Evolutionary conservation across 2,329 filamentous ascomycete genomes (phyloP).

Genomic region (Penicillium sp.): DNA sequence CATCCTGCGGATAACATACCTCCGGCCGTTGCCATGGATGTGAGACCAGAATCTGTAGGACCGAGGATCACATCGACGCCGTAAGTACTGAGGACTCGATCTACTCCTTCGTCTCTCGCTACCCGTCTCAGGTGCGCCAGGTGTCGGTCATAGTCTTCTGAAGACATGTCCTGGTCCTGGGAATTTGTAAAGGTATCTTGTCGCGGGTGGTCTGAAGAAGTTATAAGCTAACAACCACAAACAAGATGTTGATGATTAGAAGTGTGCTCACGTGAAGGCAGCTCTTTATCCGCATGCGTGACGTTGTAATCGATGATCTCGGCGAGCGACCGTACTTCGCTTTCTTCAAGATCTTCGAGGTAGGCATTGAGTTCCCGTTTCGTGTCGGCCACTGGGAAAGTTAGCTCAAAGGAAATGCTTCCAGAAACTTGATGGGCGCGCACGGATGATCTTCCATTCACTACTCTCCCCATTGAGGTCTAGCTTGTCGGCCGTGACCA

Average conservation of each 20-base stretch:
- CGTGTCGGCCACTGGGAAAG: conserved; percentile 7
- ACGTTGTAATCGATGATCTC: conserved; percentile 15
- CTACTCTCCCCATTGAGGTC: conserved; percentile 4
- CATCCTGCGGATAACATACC: conserved; percentile 1
- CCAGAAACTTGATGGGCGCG: background rate
- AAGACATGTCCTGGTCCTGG: conserved; percentile 2
- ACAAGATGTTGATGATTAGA: background rate
- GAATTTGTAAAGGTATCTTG: conserved; percentile 6
- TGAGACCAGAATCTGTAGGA: conserved; percentile 7
- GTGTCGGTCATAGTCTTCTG: conserved; percentile 9
- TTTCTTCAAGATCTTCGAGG: conserved; percentile 10
- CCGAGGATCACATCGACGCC: conserved; percentile 13
- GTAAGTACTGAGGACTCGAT: conserved; percentile 2
- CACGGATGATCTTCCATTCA: conserved; percentile 9
- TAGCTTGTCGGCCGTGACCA: conserved; percentile 5
- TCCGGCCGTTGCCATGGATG: conserved; percentile 10
- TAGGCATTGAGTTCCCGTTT: conserved; percentile 9
- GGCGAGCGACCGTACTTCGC: conserved; percentile 6
- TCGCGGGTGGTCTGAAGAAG: conserved; percentile 8
- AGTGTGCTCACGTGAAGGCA: conserved; percentile 9
- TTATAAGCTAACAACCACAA: background rate
- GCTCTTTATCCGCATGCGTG: conserved; percentile 11
- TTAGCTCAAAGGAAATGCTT: background rate
- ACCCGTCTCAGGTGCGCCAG: conserved; percentile 8
- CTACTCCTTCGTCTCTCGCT: conserved; percentile 7